Percentiles rank a stretch among this genome's conserved stretches.
Evolutionary conservation across 305 asterid species (phyloP).

Genomic region (Salvia sclarea): DNA sequence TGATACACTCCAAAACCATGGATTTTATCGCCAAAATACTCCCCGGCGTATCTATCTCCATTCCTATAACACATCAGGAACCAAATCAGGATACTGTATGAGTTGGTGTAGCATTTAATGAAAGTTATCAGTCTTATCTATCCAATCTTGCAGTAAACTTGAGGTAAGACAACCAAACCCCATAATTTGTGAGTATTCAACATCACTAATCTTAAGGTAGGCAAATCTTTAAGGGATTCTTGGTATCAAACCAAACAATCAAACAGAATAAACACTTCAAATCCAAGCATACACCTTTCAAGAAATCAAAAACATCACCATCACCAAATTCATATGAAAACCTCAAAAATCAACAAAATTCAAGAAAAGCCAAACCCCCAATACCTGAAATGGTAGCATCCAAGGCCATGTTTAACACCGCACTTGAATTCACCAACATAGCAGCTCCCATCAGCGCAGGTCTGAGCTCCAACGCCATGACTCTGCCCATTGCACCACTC

Average conservation of each 20-base stretch:
- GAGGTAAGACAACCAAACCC: too few species aligned
- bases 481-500: constrained; percentile 94
- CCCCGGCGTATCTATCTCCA: constrained; percentile 86
- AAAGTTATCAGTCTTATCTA: constrained; percentile 3
- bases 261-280: constrained; percentile 16
- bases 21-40: constrained; percentile 81
- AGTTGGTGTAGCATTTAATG: constrained; percentile 29
- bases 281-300: constrained; percentile 15
- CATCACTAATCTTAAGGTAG: constrained; percentile 22
- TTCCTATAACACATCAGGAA: constrained; percentile 46
- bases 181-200: constrained; percentile 13
- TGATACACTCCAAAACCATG: constrained; percentile 92
- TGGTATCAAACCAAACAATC: background rate
- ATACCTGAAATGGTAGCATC: constrained; percentile 93
- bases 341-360: background rate
- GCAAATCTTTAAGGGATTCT: background rate
- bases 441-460: constrained; percentile 91
- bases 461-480: constrained; percentile 79
- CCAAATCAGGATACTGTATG: background rate
- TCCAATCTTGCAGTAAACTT: constrained; percentile 1
- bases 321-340: constrained; percentile 12
- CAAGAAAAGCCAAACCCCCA: background rate
- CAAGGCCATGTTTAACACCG: constrained; percentile 87
- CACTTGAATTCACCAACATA: constrained; percentile 73
- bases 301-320: constrained; percentile 18